Evolutionary conservation across 805 yeast genomes (phyloP).

Genomic region (Candida easanensis): DNA sequence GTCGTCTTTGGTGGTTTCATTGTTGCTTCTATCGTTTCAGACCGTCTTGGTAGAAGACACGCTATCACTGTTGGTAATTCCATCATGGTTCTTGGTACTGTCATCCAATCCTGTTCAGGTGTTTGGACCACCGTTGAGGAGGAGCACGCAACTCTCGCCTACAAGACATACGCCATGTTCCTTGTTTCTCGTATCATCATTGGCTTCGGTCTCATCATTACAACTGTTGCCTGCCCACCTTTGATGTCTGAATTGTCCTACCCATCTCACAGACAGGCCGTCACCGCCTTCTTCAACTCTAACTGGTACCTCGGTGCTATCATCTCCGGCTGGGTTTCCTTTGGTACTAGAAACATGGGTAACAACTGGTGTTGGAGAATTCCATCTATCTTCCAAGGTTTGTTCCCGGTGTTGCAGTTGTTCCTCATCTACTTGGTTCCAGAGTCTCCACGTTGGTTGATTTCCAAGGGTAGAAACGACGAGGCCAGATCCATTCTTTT

Average conservation of each 20-base stretch:
- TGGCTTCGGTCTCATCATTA: conserved; percentile 44
- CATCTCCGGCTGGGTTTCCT: conserved; percentile 49
- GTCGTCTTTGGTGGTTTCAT: too few relatives aligned
- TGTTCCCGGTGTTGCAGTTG: conserved; percentile 44
- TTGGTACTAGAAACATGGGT: conserved; percentile 36
- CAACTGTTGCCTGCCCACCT: conserved; percentile 44
- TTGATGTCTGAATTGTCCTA: conserved; percentile 49
- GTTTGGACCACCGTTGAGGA: too few relatives aligned
- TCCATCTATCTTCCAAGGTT: conserved; percentile 50
- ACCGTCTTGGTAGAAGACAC: too few relatives aligned
- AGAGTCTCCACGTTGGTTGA: conserved; percentile 47
- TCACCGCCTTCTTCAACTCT: conserved; percentile 45
- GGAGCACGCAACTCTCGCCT: too few relatives aligned
- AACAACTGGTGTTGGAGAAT: conserved; percentile 48
- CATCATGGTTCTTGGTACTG: too few relatives aligned
- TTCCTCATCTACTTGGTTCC: conserved; percentile 39
- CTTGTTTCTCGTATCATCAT: conserved; percentile 38
- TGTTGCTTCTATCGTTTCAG: too few relatives aligned
- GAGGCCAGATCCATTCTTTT: conserved; percentile 41
- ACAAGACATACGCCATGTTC: too few relatives aligned
- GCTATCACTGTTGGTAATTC: too few relatives aligned
- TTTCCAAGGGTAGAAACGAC: conserved; percentile 39
- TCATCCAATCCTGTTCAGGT: too few relatives aligned
- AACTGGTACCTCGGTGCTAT: conserved; percentile 52
- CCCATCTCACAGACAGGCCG: conserved; percentile 39